Evolutionary conservation across 768 basidiomycete species (phyloP).

Genomic region (Cystofilobasidium capitatum): DNA sequence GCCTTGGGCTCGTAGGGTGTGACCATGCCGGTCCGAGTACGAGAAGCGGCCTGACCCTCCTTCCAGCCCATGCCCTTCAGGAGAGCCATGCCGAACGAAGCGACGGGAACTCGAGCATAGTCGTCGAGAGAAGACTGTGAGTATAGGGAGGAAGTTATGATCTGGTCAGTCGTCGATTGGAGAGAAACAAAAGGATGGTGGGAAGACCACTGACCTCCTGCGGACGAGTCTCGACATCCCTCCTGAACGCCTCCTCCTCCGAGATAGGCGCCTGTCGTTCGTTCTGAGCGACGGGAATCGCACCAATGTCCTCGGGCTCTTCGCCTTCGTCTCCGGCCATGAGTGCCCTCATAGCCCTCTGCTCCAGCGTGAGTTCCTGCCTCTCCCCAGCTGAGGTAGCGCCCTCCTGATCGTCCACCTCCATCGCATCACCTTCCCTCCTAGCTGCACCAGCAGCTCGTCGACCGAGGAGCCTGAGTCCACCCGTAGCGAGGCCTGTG

Average conservation of each 20-base stretch:
- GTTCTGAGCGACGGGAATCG: slow-evolving; percentile 47
- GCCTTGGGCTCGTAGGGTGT: slow-evolving; percentile 74
- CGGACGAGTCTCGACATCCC: slow-evolving; percentile 66
- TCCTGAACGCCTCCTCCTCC: slow-evolving; percentile 72
- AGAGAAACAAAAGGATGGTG: background rate
- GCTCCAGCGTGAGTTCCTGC: slow-evolving; percentile 49
- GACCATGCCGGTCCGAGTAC: slow-evolving; percentile 52
- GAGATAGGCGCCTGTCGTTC: slow-evolving; percentile 45
- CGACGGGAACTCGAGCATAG: slow-evolving; percentile 82
- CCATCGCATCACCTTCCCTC: background rate
- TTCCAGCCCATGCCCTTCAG: slow-evolving; percentile 97
- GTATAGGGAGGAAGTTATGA: background rate
- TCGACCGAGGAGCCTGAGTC: slow-evolving; percentile 1
- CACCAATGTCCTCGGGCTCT: slow-evolving; percentile 45
- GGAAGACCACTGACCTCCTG: slow-evolving; percentile 33
- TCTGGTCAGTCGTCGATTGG: background rate
- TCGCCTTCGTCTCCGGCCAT: slow-evolving; percentile 49
- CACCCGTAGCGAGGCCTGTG: background rate
- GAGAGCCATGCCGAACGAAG: slow-evolving; percentile 85
- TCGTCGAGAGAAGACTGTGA: slow-evolving; percentile 63
- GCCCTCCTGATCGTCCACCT: slow-evolving; percentile 28
- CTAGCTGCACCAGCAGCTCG: background rate
- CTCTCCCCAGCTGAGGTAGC: slow-evolving; percentile 32
- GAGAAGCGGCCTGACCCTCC: slow-evolving; percentile 61
- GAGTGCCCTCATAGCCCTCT: slow-evolving; percentile 68